These are phyloP conservation scores for Ceriops zippeliana DNA, from an alignment of 345 rosid genomes.

Conservation along the genomic window DNA sequence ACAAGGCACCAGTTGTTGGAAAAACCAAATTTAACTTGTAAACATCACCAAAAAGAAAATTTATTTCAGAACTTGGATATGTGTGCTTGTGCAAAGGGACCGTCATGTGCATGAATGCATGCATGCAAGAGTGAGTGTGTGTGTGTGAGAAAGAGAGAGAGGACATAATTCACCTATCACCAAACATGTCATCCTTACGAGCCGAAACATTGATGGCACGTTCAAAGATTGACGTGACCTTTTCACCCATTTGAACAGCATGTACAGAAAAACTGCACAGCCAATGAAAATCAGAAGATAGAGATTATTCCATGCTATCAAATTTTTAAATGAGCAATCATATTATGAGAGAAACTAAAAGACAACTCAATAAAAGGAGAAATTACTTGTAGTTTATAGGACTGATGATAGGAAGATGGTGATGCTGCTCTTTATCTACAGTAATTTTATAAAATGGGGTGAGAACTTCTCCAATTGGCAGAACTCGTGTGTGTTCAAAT, in stretches of 20 bases:
- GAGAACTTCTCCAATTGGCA: constrained; percentile 67
- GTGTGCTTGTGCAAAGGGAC: no score
- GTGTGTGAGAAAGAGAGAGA: not conserved
- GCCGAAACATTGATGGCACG: constrained; percentile 74
- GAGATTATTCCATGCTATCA: no score
- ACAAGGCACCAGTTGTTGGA: no score
- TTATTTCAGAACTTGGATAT: no score
- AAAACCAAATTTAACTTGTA: no score
- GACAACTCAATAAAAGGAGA: not conserved
- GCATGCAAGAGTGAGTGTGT: not conserved
- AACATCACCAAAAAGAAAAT: no score
- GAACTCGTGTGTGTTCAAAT: constrained; percentile 84
- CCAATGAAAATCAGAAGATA: constrained; percentile 1
- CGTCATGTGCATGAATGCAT: no score
- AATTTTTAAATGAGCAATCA: constrained; percentile 9
- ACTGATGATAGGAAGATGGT: constrained; percentile 76
- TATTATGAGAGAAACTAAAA: not conserved
- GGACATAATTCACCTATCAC: constrained; percentile 47
- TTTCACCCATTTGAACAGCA: constrained; percentile 87
- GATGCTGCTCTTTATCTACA: constrained; percentile 51
- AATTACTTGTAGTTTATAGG: constrained; percentile 80
- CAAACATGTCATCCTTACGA: constrained; percentile 65
- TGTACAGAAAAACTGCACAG: constrained; percentile 79
- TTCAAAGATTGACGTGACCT: constrained; percentile 79
- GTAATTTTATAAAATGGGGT: constrained; percentile 65